These are phyloP conservation scores for Penicillium angulare DNA, from an alignment of 495 filamentous ascomycete species.

Conservation along the genomic window DNA sequence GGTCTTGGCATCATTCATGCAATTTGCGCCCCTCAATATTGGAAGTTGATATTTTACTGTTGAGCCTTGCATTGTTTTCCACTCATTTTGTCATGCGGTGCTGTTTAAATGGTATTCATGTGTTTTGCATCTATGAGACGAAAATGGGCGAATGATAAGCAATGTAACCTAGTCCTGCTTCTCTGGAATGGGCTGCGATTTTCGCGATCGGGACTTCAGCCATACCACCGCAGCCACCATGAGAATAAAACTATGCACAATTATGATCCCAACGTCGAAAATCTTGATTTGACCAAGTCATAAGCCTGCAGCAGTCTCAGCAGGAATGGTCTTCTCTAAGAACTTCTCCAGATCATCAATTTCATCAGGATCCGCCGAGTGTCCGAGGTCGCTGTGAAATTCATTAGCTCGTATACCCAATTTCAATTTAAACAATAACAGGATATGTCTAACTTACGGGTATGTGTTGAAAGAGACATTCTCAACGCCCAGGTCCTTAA, in stretches of 20 bases:
- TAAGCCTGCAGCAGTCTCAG: conserved; percentile 54
- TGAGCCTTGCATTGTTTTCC: too few species aligned
- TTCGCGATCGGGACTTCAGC: neutral
- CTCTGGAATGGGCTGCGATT: neutral
- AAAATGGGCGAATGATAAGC: neutral
- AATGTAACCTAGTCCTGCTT: conserved; percentile 4
- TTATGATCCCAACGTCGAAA: conserved; percentile 17
- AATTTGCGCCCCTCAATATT: too few species aligned
- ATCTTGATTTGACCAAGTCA: conserved; percentile 34
- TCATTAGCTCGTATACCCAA: conserved; percentile 16
- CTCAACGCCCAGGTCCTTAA: conserved; percentile 66
- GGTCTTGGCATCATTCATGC: too few species aligned
- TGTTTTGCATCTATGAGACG: neutral
- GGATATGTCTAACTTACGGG: conserved; percentile 47
- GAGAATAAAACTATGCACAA: conserved; percentile 43
- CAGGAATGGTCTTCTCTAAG: conserved; percentile 61
- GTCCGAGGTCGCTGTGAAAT: conserved; percentile 57
- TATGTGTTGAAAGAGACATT: conserved; percentile 75
- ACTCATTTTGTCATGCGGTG: neutral
- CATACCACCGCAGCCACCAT: conserved; percentile 48
- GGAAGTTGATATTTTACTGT: too few species aligned
- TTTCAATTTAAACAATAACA: neutral
- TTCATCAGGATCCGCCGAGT: conserved; percentile 76
- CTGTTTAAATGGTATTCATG: neutral
- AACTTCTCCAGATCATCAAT: conserved; percentile 82